Base-by-base conservation (phyloP, 2,329 filamentous ascomycete genomes). In the Pseudodiploospora longispora region DNA sequence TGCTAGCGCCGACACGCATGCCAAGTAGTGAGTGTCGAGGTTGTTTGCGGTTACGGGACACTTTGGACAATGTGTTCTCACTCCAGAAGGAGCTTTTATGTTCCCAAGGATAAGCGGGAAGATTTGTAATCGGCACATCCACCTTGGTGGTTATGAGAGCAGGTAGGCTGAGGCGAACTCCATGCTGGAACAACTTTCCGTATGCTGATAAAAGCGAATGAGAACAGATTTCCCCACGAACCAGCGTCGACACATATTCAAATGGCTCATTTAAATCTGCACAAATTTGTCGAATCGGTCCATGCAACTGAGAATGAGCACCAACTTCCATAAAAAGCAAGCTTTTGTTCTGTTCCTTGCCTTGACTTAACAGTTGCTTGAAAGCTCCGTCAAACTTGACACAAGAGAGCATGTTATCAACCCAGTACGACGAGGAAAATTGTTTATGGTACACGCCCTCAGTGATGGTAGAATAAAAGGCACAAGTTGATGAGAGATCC, bases 21-120 rank as follows among this genome's bases (percentile, higher is more conserved):
- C 63, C 64, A 1, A 66, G 41, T 1, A 64, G 52, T 5, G 60
- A 57, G 12, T 60, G 59, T 8, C 52, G 48, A 0, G 52, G 42
- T 6, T 51, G 46, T 6, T 50, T 39, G 1, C 59, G 52, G 40
- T 10, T 48, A 30, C 42, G 44, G 6, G 19, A 33, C 8, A 51
- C 30, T 43, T 43, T 51, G 3, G 46, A 46, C 10, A 36, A 36
- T 4, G 48, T 3, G 1, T 42, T 36, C 30, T 54, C 53, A 10
- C 36, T 27, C 50, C 52, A 54, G 33, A 46, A 46, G 8, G 10
- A 38, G 3, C n/a, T 28, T 5, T 38, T 27, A 19, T 53, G 49
- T 6, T 53, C 35, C 50, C 50, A 54, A 5, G 39, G 29, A n/a
- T 55, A 55, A 2, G 27, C 31, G 0, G 53, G 53, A 4, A 55